Conservation (phyloP, 1,284 basidiomycete genomes). For the Tilletia indica region DNA sequence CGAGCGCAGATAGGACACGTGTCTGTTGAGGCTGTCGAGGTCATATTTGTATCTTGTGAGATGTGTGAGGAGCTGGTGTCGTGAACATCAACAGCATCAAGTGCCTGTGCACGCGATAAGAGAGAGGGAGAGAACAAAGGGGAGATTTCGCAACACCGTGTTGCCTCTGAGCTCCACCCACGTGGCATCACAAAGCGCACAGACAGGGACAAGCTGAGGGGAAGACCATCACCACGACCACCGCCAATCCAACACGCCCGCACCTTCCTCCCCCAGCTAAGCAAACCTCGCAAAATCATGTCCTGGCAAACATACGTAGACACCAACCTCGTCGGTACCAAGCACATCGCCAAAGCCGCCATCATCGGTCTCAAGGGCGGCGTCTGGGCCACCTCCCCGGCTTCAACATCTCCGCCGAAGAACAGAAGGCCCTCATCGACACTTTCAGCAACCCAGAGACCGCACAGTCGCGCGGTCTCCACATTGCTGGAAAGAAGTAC, state of each 20-base stretch:
- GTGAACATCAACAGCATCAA: too few species aligned
- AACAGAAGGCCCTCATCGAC: constrained; percentile 69
- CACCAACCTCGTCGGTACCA: constrained; percentile 74
- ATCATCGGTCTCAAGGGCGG: constrained; percentile 83
- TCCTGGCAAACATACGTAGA: constrained; percentile 76
- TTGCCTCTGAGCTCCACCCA: neutral
- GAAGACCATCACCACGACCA: neutral
- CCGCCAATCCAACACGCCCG: neutral
- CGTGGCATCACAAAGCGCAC: neutral
- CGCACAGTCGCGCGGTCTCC: constrained; percentile 65
- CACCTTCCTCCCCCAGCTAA: too few species aligned
- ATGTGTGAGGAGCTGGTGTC: neutral
- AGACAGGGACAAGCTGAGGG: too few species aligned
- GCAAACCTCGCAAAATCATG: constrained; percentile 27
- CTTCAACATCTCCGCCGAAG: constrained; percentile 70
- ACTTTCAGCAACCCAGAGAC: constrained; percentile 62
- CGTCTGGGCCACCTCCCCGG: constrained; percentile 78
- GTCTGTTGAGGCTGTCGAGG: neutral
- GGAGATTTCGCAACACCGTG: too few species aligned
- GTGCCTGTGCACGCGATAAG: neutral
- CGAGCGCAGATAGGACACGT: constrained; percentile 67
- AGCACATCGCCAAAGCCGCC: constrained; percentile 74
- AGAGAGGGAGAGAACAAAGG: neutral
- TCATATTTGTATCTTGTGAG: neutral
- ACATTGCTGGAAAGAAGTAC: constrained; percentile 75